A percentile compares a stretch with the other conserved stretches of the same genome.
phyloP scores from a whole-genome alignment of 78 protist genomes.

The Diacronema lutheri region DNA sequence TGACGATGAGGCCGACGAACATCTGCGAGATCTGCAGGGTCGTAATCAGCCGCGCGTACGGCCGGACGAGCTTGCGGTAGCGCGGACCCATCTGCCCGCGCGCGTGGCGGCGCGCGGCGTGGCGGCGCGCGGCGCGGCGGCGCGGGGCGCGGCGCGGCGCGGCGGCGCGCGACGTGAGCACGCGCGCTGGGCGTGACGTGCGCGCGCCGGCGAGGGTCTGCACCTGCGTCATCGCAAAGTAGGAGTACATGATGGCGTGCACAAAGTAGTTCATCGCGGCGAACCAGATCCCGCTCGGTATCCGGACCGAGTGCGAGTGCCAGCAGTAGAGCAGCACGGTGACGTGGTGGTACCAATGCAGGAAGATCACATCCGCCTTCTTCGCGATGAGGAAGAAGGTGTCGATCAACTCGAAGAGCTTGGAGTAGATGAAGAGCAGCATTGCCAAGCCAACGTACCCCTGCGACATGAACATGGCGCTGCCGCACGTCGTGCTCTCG shows the following conservation, averaged over 20 bases:
- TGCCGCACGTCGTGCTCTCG: neutral
- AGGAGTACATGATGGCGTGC: constrained; percentile 71
- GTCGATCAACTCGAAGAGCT: constrained; percentile 51
- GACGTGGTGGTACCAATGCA: constrained; percentile 79
- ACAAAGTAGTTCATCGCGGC: constrained; percentile 59
- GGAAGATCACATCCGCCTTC: constrained; percentile 39
- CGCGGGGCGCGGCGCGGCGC: neutral
- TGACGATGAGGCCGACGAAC: constrained; percentile 12
- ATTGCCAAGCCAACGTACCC: neutral
- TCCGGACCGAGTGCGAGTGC: constrained; percentile 47
- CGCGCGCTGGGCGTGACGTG: neutral
- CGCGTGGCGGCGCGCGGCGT: neutral
- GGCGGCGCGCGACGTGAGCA: neutral
- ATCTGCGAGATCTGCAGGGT: constrained; percentile 13
- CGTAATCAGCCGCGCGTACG: constrained; percentile 30
- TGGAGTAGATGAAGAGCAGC: constrained; percentile 28
- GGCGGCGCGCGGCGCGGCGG: neutral
- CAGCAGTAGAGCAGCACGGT: constrained; percentile 63
- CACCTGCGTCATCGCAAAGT: constrained; percentile 24
- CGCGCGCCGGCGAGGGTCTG: neutral
- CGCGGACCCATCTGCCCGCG: too few species aligned
- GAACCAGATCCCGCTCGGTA: constrained; percentile 49
- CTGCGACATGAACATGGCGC: neutral
- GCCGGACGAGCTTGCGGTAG: neutral
- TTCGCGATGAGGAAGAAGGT: constrained; percentile 36